Conservation (phyloP, 805 yeast genomes). For the Cephaloascus fragrans region DNA sequence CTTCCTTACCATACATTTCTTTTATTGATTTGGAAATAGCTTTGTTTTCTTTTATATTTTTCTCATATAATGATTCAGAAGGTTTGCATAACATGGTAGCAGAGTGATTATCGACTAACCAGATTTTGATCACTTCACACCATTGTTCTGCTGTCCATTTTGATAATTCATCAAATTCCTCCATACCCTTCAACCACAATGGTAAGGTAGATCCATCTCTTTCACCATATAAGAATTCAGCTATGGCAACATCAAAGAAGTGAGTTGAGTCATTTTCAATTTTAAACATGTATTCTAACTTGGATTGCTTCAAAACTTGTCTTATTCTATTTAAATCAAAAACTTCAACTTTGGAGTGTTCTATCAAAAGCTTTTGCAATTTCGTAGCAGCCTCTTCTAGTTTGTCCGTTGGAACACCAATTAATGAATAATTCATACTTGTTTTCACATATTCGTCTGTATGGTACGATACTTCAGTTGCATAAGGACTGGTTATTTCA, state of each 20-base stretch:
- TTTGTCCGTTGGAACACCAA: slow-evolving; percentile 69
- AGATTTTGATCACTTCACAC: slow-evolving; percentile 42
- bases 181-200: slow-evolving; percentile 42
- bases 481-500: slow-evolving; percentile 74
- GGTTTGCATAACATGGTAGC: slow-evolving; percentile 69
- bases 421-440: slow-evolving; percentile 45
- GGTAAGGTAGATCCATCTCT: slow-evolving; percentile 47
- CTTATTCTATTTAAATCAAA: slow-evolving; percentile 59
- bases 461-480: slow-evolving; percentile 58
- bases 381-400: slow-evolving; percentile 43
- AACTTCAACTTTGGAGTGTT: slow-evolving; percentile 36
- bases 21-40: slow-evolving; percentile 39
- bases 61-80: slow-evolving; percentile 46
- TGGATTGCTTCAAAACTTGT: slow-evolving; percentile 58
- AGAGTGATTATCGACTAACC: slow-evolving; percentile 51
- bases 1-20: slow-evolving; percentile 44
- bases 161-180: slow-evolving; percentile 48
- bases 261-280: slow-evolving; percentile 56
- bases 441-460: slow-evolving; percentile 67
- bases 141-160: slow-evolving; percentile 63
- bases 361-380: slow-evolving; percentile 39
- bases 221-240: slow-evolving; percentile 75
- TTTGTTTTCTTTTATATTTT: slow-evolving; percentile 40
- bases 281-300: slow-evolving; percentile 47
- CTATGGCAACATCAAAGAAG: slow-evolving; percentile 58